Evolutionary conservation across 169 alveolate species (phyloP).

Genomic region (Plasmodium gonderi): DNA sequence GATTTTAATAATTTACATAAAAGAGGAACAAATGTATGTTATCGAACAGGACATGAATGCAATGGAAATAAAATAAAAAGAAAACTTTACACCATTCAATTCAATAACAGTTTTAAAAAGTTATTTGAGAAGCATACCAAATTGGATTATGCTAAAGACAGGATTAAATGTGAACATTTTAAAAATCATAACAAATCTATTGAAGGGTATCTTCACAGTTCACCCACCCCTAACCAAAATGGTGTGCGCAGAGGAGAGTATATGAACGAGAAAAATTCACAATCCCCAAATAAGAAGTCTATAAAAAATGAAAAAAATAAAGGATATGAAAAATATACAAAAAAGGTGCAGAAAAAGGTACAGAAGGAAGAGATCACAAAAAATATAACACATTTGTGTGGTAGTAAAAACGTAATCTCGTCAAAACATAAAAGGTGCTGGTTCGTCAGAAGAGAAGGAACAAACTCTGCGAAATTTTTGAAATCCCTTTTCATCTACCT

Average conservation of each 20-base stretch:
- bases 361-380: neutral
- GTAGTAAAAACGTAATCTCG: neutral
- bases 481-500: conserved; percentile 8
- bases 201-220: too few relatives aligned
- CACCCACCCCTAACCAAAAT: too few relatives aligned
- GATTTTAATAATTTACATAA: neutral
- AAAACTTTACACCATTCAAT: neutral
- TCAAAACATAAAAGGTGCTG: neutral
- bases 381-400: neutral
- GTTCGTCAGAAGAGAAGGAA: neutral
- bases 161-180: neutral
- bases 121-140: neutral
- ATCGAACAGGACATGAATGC: neutral
- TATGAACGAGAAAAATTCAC: too few relatives aligned
- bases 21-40: neutral
- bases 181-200: neutral
- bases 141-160: neutral
- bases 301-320: too few relatives aligned
- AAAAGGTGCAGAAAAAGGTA: neutral
- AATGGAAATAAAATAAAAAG: conserved; percentile 3
- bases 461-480: neutral
- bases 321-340: neutral
- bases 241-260: too few relatives aligned
- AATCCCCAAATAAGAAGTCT: too few relatives aligned
- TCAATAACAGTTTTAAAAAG: neutral